These are phyloP conservation scores for Ogataea glucozyma DNA, from an alignment of 805 yeast genomes.

Conservation along the genomic window DNA sequence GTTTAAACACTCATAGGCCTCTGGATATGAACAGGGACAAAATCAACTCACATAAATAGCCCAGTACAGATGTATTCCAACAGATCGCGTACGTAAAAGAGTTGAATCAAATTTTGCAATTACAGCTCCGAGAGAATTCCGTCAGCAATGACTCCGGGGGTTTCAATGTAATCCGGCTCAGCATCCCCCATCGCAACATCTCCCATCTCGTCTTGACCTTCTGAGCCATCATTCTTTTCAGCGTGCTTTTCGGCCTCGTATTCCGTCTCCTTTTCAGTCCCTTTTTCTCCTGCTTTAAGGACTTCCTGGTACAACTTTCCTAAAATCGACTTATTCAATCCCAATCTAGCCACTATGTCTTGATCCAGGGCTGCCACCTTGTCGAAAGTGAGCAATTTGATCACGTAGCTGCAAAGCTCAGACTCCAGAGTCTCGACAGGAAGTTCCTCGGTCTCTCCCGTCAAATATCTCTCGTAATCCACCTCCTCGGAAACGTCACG, in stretches of 20 bases:
- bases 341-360: slow-evolving; percentile 21
- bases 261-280: neutral
- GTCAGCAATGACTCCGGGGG: too few species aligned
- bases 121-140: slow-evolving; percentile 3
- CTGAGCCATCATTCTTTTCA: slow-evolving; percentile 12
- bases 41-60: too few species aligned
- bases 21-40: too few species aligned
- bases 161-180: too few species aligned
- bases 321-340: slow-evolving; percentile 25
- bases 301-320: slow-evolving; percentile 25
- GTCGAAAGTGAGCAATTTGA: slow-evolving; percentile 26
- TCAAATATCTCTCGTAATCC: slow-evolving; percentile 23
- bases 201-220: too few species aligned
- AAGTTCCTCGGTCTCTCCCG: slow-evolving; percentile 9
- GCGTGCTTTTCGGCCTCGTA: neutral
- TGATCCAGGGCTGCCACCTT: slow-evolving; percentile 20
- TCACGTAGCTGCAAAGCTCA: slow-evolving; percentile 25
- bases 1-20: neutral
- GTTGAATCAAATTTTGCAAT: too few species aligned
- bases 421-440: slow-evolving; percentile 21
- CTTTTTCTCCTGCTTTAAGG: slow-evolving; percentile 2
- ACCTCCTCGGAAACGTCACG: slow-evolving; percentile 53
- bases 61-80: too few species aligned
- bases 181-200: too few species aligned
- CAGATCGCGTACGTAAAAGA: too few species aligned